These are phyloP conservation scores for Cornus florida DNA, from an alignment of 148 eudicot species.

Conservation along the genomic window DNA sequence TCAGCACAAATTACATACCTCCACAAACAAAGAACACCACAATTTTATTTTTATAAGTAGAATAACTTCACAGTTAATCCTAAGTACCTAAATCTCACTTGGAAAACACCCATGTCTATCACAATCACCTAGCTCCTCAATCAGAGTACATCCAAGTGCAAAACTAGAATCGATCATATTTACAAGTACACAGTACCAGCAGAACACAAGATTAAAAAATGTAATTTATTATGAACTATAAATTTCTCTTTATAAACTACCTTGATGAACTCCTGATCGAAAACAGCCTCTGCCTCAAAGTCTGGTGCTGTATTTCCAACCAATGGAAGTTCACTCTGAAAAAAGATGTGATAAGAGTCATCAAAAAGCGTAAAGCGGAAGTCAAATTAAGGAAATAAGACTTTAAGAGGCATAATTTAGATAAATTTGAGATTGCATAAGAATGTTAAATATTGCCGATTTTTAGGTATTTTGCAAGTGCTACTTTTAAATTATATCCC, in stretches of 20 bases:
- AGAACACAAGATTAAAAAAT: neutral
- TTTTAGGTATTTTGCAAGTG: too few species aligned
- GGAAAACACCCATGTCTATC: too few species aligned
- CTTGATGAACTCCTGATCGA: slow-evolving; percentile 91
- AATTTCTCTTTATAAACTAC: slow-evolving; percentile 29
- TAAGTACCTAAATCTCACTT: too few species aligned
- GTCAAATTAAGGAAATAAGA: neutral
- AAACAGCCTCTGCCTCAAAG: slow-evolving; percentile 96
- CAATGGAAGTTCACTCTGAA: slow-evolving; percentile 64
- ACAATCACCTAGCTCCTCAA: neutral
- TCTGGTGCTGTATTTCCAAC: slow-evolving; percentile 93
- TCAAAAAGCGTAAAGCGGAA: neutral
- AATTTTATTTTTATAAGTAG: too few species aligned
- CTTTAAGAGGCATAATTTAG: too few species aligned
- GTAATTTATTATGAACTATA: neutral
- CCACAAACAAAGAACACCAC: too few species aligned
- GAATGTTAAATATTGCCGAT: too few species aligned
- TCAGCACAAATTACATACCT: too few species aligned
- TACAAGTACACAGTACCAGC: neutral
- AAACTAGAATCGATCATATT: neutral
- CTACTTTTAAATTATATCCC: too few species aligned
- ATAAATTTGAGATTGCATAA: too few species aligned
- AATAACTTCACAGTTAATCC: too few species aligned
- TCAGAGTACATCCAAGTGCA: neutral
- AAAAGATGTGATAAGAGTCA: slow-evolving; percentile 1